Base-by-base conservation (phyloP, 1,139 yeast genomes). In the Geotrichum citri-aurantii region DNA sequence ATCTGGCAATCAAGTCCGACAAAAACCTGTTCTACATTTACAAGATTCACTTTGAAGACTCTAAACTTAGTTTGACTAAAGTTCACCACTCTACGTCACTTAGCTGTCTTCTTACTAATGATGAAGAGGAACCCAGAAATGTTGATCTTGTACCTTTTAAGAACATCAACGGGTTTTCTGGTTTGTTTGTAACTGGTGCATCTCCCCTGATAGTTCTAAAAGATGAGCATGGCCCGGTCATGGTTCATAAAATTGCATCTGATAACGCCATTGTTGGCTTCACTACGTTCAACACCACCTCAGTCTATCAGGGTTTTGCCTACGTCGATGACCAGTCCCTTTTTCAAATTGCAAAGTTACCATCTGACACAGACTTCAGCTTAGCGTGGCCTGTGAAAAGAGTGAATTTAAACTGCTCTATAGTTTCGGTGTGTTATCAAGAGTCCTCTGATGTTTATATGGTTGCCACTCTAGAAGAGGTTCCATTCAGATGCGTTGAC, bases 391-490 rank as follows among this genome's bases (percentile, higher is more conserved):
- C 95, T 1, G 75, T 87, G 21, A 79, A 77, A 62, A 80, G 78
- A 54, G 73, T 84, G 21, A 67, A 68, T 27, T 56, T 74, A 42
- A 87, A 85, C 1, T 85, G 81, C 66, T 86, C 88, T n/a, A 75
- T 91, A 44, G 85, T 83, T 61, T 80, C 83, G 26, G 74, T 93
- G 2, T 77, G 89, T 0, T 93, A 83, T 68, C 96, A 91, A 72
- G 89, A 86, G 63, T 73, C 79, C 11, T 80, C 92, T 0, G 79
- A 83, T 62, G 80, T 89, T 12, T 85, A 81, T 64, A 78, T 88
- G 3, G 77, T 88, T 0, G 84, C 95, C 0, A 84, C 91, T 0
- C 76, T 83, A 55, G 77, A 75, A 40, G 82, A 81, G 48, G 79
- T 83, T 17, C 84, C 84, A 0, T 91, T 83, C 66, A 76, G 80